A percentile compares a stretch with the other conserved stretches of the same genome.
These are phyloP conservation scores for Fusarium caatingaense DNA, from an alignment of 2,329 filamentous ascomycete genomes.

Conservation along the genomic window DNA sequence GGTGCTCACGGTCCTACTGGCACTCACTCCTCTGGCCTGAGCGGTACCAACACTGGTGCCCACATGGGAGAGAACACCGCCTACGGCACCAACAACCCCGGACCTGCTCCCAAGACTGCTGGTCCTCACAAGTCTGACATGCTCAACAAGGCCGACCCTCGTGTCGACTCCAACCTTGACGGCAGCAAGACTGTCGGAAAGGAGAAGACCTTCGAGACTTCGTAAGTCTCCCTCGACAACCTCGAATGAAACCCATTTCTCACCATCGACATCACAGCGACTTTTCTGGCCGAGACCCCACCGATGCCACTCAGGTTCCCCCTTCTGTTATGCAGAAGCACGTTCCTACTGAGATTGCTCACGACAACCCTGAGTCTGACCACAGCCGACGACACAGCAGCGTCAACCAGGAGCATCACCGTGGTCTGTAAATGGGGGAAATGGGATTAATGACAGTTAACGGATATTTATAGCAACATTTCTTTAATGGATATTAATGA, in stretches of 20 bases:
- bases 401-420: conserved; percentile 61
- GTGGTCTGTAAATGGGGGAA: conserved; percentile 55
- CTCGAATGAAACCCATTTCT: conserved; percentile 16
- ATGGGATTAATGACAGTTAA: conserved; percentile 16
- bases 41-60: conserved; percentile 15
- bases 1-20: conserved; percentile 28
- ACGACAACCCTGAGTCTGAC: conserved; percentile 57
- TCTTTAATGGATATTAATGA: conserved; percentile 33
- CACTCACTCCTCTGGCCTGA: conserved; percentile 20
- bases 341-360: conserved; percentile 59
- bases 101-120: conserved; percentile 47
- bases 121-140: conserved; percentile 62
- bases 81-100: conserved; percentile 50
- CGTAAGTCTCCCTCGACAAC: conserved; percentile 49
- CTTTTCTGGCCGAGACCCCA: conserved; percentile 57
- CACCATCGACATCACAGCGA: conserved; percentile 29
- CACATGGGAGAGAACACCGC: conserved; percentile 22
- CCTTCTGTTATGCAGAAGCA: conserved; percentile 64
- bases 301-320: conserved; percentile 67
- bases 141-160: conserved; percentile 64
- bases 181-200: conserved; percentile 59
- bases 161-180: conserved; percentile 65
- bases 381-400: conserved; percentile 60
- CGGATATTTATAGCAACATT: conserved; percentile 38
- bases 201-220: conserved; percentile 59